Percentiles rank a stretch among this genome's conserved stretches.
phyloP scores from a whole-genome alignment of 2,329 filamentous ascomycete species.

The Graphilbum fragrans region DNA sequence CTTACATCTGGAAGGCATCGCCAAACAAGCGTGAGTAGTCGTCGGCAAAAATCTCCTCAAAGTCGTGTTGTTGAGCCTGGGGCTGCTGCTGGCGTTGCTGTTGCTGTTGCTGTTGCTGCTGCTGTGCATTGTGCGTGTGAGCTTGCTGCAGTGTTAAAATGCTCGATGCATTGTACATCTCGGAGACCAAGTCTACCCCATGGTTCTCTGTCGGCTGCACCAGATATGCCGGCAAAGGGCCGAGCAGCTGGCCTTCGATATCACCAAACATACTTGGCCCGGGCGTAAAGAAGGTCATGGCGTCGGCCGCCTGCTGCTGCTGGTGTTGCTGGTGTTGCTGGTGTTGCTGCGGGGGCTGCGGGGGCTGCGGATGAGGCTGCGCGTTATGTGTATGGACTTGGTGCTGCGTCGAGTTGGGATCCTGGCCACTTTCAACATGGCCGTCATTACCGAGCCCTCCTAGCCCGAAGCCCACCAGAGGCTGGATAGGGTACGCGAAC shows the following conservation, averaged over 20 bases:
- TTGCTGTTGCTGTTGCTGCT: slow-evolving; percentile 6
- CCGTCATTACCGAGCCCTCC: slow-evolving; percentile 8
- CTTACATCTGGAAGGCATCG: too few species aligned
- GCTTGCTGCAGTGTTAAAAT: slow-evolving; percentile 8
- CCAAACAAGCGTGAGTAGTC: too few species aligned
- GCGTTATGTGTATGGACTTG: too few species aligned
- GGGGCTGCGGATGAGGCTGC: slow-evolving; percentile 1
- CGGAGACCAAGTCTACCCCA: slow-evolving; percentile 5
- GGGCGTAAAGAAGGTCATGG: slow-evolving; percentile 37
- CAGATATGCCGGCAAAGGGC: slow-evolving; percentile 32
- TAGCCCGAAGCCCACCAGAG: slow-evolving; percentile 44
- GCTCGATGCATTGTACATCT: slow-evolving; percentile 9
- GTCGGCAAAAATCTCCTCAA: too few species aligned
- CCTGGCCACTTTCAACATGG: not conserved
- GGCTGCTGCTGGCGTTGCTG: slow-evolving; percentile 3
- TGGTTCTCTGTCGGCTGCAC: slow-evolving; percentile 6
- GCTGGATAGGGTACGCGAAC: slow-evolving; percentile 65
- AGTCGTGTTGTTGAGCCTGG: not conserved
- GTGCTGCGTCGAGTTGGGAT: slow-evolving; percentile 12
- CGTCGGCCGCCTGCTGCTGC: slow-evolving; percentile 18
- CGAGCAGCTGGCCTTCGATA: slow-evolving; percentile 62
- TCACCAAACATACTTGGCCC: slow-evolving; percentile 39
- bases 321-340: slow-evolving; percentile 1
- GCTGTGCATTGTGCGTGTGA: slow-evolving; percentile 4
- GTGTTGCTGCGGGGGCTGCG: slow-evolving; percentile 7